Conservation (phyloP, 192 early-diverging fungal genomes). For the Coemansia sp. region DNA sequence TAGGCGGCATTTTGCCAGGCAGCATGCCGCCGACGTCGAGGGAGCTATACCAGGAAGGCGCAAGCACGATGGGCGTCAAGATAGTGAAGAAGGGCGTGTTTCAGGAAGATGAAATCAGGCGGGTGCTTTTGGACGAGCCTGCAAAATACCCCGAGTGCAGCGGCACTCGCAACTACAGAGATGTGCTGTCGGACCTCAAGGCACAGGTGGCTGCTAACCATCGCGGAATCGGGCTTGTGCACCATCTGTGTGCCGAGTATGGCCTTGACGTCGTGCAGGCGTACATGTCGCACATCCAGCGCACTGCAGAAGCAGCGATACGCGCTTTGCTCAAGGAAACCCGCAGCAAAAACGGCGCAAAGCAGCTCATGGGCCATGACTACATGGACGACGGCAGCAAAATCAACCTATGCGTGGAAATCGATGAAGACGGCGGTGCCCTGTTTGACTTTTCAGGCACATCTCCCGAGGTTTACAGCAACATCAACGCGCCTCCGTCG, state of each 20-base stretch:
- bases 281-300: slow-evolving; percentile 92
- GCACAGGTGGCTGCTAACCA: slow-evolving; percentile 98
- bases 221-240: slow-evolving; percentile 82
- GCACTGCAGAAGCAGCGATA: slow-evolving; percentile 86
- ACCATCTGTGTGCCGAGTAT: slow-evolving; percentile 80
- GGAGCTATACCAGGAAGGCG: slow-evolving; percentile 94
- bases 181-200: slow-evolving; percentile 93
- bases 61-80: slow-evolving; percentile 84
- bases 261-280: slow-evolving; percentile 85
- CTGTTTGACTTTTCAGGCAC: slow-evolving; percentile 95
- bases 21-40: slow-evolving; percentile 94
- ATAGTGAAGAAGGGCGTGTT: slow-evolving; percentile 81
- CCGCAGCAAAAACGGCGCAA: slow-evolving; percentile 39
- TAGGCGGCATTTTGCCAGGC: slow-evolving; percentile 81
- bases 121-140: slow-evolving; percentile 77
- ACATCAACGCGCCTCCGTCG: slow-evolving; percentile 75
- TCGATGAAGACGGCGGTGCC: slow-evolving; percentile 75
- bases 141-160: slow-evolving; percentile 80
- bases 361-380: slow-evolving; percentile 58
- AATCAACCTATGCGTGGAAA: slow-evolving; percentile 73
- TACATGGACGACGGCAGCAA: slow-evolving; percentile 92
- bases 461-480: slow-evolving; percentile 83
- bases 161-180: slow-evolving; percentile 84
- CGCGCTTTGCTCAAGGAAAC: slow-evolving; percentile 71
- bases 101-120: slow-evolving; percentile 78